Base-by-base conservation (phyloP, 2,329 filamentous ascomycete species). In the Trichoderma asperellum region DNA sequence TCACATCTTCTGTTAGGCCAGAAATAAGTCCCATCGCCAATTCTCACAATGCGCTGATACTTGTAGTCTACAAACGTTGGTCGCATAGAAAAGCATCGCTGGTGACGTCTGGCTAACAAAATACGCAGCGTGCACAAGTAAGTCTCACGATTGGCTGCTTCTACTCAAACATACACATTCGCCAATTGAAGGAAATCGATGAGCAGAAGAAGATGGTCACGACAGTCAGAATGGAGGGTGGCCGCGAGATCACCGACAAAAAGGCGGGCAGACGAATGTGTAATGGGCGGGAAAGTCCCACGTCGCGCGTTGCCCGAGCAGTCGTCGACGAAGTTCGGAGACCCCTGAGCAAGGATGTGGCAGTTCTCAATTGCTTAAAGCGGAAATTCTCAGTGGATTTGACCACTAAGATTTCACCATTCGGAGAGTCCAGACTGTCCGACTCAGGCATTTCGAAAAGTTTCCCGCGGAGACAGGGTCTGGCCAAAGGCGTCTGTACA, bases 391-490 rank as follows among this genome's bases (percentile, higher is more conserved):
- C 61, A 43, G 53, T 21, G 29, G 56, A 65, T 24, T 65, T 34
- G 68, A 69, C 68, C 68, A 69, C 68, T 69, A 66, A 55, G 61
- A 58, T n/a, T 12, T 32, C 24, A 14, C 35, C 18, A 27, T 62
- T 55, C n/a, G 24, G 47, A 24, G 57, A 47, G 57, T 61, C 57
- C 27, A 55, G 65, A 61, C 18, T 34, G 8, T 55, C 47, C 63
- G 56, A 53, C 37, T 60, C 47, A 14, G 53, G 56, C 18, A 8
- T 43, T 53, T 35, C 34, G 21, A 27, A 27, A 11, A n/a, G 65
- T 59, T 67, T 67, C 55, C 63, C 63, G 63, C 63, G 63, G 63
- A 12, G 55, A 67, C 55, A 37, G 37, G n/a, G 29, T 56, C 29
- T 29, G 29, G 49, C 6, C 29, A 35, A 49, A 32, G 40, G 18